Evolutionary conservation across 2,329 filamentous ascomycete species (phyloP).

Genomic region (Ophiocordyceps robertsii): DNA sequence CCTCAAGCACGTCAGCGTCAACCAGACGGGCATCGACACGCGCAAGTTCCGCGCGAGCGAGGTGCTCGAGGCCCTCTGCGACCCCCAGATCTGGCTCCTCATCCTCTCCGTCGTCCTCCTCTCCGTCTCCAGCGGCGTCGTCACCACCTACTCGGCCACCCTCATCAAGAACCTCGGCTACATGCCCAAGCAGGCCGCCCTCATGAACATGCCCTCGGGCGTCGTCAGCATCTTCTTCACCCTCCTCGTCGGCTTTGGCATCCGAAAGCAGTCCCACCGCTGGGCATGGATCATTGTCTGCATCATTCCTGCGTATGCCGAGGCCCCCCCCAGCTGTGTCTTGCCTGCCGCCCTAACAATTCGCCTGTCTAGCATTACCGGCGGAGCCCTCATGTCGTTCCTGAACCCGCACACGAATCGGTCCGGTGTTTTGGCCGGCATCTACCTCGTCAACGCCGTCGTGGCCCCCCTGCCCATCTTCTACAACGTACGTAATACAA

Average conservation of each 20-base stretch:
- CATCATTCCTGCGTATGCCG: constrained; percentile 32
- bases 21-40: constrained; percentile 44
- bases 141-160: constrained; percentile 41
- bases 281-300: constrained; percentile 36
- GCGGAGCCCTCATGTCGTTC: constrained; percentile 40
- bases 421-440: constrained; percentile 31
- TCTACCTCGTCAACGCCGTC: constrained; percentile 37
- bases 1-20: constrained; percentile 39
- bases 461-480: constrained; percentile 30
- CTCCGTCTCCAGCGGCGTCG: constrained; percentile 38
- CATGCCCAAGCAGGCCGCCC: constrained; percentile 26
- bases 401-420: constrained; percentile 27
- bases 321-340: constrained; percentile 7
- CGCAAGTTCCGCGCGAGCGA: constrained; percentile 38
- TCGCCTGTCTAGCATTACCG: constrained; percentile 22
- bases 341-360: neutral
- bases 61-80: constrained; percentile 35
- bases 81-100: constrained; percentile 39
- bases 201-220: constrained; percentile 42
- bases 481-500: constrained; percentile 22
- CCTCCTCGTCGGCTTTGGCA: constrained; percentile 31
- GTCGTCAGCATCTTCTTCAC: constrained; percentile 38
- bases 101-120: constrained; percentile 32
- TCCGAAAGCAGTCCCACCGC: constrained; percentile 31
- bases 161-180: constrained; percentile 36